Conservation (phyloP, 345 rosid species). For the Fremontodendron californicum region DNA sequence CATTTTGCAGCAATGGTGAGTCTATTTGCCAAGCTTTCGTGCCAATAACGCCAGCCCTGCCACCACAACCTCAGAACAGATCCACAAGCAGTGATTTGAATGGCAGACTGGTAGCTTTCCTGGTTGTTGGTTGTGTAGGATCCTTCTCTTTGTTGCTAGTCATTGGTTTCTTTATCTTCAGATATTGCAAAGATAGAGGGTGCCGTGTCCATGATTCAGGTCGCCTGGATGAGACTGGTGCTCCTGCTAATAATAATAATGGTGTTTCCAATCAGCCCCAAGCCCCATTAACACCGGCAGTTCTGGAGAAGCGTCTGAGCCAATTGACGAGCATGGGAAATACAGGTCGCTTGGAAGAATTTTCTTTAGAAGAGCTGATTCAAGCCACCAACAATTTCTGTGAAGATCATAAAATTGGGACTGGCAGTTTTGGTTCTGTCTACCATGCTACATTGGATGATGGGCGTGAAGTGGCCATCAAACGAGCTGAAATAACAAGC, state of each 20-base stretch:
- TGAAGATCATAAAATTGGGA: slow-evolving; percentile 48
- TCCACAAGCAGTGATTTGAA: slow-evolving; percentile 31
- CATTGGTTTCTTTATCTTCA: slow-evolving; percentile 38
- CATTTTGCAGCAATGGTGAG: slow-evolving; percentile 27
- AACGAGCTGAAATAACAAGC: slow-evolving; percentile 56
- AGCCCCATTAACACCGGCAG: slow-evolving; percentile 2
- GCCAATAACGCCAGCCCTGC: not conserved
- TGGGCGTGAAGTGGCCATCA: slow-evolving; percentile 69
- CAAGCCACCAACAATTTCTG: slow-evolving; percentile 62
- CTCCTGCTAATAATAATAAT: slow-evolving; percentile 4
- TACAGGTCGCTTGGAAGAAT: slow-evolving; percentile 56
- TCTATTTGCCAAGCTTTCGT: slow-evolving; percentile 19
- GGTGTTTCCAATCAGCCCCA: slow-evolving; percentile 6
- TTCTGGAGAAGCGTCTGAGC: slow-evolving; percentile 61
- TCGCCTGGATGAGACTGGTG: slow-evolving; percentile 40
- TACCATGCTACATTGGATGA: slow-evolving; percentile 51
- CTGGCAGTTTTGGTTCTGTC: slow-evolving; percentile 78
- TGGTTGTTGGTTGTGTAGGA: slow-evolving; percentile 68
- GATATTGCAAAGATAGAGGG: slow-evolving; percentile 40
- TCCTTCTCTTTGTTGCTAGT: slow-evolving; percentile 34
- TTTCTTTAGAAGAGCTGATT: slow-evolving; percentile 40
- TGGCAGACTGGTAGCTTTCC: slow-evolving; percentile 40
- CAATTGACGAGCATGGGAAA: slow-evolving; percentile 59
- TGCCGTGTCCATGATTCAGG: slow-evolving; percentile 77
- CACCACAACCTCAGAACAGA: not conserved